Conservation (phyloP, 2,329 filamentous ascomycete genomes). For the Penicillium sp. region DNA sequence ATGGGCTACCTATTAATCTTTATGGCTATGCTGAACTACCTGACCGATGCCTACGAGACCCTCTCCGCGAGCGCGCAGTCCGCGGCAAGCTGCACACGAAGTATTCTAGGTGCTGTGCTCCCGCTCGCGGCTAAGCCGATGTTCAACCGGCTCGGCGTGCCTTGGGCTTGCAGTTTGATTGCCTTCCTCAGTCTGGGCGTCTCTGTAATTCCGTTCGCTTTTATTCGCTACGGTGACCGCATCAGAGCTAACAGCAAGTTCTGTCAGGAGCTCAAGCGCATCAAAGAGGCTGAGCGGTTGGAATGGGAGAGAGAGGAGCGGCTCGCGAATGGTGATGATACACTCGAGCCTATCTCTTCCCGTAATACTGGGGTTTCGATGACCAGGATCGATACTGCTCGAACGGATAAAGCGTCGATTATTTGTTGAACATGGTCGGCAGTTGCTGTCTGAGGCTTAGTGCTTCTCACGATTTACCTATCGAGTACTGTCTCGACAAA, state of each 20-base stretch:
- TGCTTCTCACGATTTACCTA: background rate
- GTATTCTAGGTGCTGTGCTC: constrained; percentile 55
- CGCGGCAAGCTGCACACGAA: constrained; percentile 52
- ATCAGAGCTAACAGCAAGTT: constrained; percentile 44
- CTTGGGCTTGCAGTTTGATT: constrained; percentile 44
- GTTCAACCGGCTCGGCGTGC: constrained; percentile 42
- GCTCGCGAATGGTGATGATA: constrained; percentile 1
- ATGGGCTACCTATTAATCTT: constrained; percentile 61
- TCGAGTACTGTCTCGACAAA: background rate
- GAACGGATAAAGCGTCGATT: constrained; percentile 21
- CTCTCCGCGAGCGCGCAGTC: constrained; percentile 59
- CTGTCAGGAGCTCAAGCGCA: constrained; percentile 39
- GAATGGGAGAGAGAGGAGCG: constrained; percentile 21
- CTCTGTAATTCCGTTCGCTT: constrained; percentile 42
- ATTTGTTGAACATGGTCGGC: constrained; percentile 11
- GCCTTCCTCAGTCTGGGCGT: constrained; percentile 41
- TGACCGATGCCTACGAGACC: constrained; percentile 66
- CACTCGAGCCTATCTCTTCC: constrained; percentile 12
- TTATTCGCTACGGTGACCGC: constrained; percentile 41
- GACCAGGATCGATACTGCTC: constrained; percentile 20
- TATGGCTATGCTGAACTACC: constrained; percentile 63
- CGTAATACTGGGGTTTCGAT: constrained; percentile 12
- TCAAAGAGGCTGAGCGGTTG: constrained; percentile 33
- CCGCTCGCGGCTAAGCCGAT: constrained; percentile 52
- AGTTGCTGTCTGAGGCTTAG: background rate